These are phyloP conservation scores for Salicornia ramosissima DNA, from an alignment of 148 eudicot species.

Conservation along the genomic window DNA sequence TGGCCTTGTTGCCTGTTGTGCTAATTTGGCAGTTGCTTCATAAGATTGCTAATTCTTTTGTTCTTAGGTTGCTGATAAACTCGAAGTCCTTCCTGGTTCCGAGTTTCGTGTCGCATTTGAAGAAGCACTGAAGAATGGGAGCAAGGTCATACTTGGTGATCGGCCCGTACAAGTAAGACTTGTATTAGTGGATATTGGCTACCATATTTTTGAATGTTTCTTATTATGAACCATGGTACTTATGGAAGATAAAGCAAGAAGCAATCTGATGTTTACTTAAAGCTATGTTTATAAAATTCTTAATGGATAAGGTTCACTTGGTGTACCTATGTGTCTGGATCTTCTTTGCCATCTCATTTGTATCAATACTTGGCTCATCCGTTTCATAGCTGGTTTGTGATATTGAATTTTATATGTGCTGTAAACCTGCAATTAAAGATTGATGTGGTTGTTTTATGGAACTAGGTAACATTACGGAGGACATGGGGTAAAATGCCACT, in stretches of 20 bases:
- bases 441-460: conserved; percentile 7
- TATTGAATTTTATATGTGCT: not conserved
- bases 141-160: conserved; percentile 97
- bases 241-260: not conserved
- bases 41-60: not conserved
- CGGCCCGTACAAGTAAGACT: conserved; percentile 89
- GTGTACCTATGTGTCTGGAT: not conserved
- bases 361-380: not conserved
- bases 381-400: not conserved
- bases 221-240: not conserved
- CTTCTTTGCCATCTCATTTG: not conserved
- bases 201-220: not conserved
- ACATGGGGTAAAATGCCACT: conserved; percentile 51
- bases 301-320: not conserved
- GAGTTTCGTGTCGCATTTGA: conserved; percentile 98
- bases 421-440: not conserved
- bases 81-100: conserved; percentile 93
- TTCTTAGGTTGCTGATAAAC: conserved; percentile 72
- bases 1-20: too few species aligned
- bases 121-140: conserved; percentile 83
- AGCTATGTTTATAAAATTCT: not conserved
- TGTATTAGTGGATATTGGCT: not conserved
- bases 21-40: too few species aligned
- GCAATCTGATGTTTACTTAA: not conserved
- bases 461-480: conserved; percentile 37